phyloP scores from a whole-genome alignment of 225 moss, liverwort and hornwort genomes.

The Climacium dendroides region DNA sequence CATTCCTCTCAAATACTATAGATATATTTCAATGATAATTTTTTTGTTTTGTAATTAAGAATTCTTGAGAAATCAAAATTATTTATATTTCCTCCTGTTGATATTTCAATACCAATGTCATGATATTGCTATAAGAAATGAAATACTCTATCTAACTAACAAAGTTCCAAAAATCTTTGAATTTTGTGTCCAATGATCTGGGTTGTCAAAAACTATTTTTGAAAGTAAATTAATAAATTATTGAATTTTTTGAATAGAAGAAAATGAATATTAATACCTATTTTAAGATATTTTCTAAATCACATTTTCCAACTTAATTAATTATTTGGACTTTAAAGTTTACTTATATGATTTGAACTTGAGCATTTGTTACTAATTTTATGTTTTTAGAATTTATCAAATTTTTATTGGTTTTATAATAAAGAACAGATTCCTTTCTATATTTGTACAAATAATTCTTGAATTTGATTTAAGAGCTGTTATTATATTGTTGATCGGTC shows the following conservation, averaged over 20 bases:
- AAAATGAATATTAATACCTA: neutral
- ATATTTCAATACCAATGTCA: too few relatives aligned
- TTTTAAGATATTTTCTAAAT: neutral
- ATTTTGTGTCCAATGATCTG: fast-evolving
- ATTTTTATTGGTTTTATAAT: neutral
- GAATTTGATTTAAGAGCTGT: too few relatives aligned
- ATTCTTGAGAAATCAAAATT: neutral
- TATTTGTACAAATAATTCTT: neutral
- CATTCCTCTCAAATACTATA: neutral
- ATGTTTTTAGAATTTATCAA: too few relatives aligned
- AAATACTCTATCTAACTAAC: too few relatives aligned
- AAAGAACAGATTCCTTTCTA: too few relatives aligned
- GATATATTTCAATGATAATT: too few relatives aligned
- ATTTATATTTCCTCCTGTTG: neutral
- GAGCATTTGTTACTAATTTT: fast-evolving
- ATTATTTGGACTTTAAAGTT: too few relatives aligned
- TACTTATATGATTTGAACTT: too few relatives aligned
- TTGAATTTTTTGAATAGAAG: neutral
- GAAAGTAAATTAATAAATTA: neutral
- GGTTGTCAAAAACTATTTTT: neutral
- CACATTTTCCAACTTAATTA: neutral
- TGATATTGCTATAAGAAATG: neutral
- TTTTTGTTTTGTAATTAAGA: too few relatives aligned
- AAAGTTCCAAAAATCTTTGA: too few relatives aligned
- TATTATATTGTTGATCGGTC: too few relatives aligned